Conservation (phyloP, 257 asterid species). For the Salvia miltiorrhiza region DNA sequence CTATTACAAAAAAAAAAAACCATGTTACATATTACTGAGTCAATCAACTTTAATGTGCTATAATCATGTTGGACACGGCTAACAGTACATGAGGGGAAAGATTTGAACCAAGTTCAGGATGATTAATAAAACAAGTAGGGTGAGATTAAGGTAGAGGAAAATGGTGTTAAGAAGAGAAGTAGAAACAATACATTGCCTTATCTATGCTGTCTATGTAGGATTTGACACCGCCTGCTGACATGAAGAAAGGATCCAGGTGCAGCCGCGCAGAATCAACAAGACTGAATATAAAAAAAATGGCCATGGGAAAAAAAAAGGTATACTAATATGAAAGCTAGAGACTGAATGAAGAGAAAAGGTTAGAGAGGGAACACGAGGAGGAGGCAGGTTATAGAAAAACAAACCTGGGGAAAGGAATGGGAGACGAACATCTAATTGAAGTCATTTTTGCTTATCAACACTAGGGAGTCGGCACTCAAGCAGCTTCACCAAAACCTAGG, state of each 20-base stretch:
- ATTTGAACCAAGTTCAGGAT: neutral
- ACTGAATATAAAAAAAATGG: neutral
- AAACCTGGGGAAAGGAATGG: slow-evolving; percentile 31
- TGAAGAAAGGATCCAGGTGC: slow-evolving; percentile 9
- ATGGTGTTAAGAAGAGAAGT: neutral
- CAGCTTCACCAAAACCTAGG: slow-evolving; percentile 37
- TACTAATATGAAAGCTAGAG: slow-evolving; percentile 9
- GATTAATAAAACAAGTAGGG: neutral
- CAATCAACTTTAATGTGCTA: neutral
- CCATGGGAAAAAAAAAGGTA: neutral
- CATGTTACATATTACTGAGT: neutral
- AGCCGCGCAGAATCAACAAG: slow-evolving; percentile 15
- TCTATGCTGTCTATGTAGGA: neutral
- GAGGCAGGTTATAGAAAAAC: slow-evolving; percentile 26
- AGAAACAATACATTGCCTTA: neutral
- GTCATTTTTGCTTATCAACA: slow-evolving; percentile 27
- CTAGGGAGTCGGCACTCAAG: slow-evolving; percentile 30
- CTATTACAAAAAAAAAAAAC: neutral
- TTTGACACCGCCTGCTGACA: neutral
- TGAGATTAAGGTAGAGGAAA: neutral
- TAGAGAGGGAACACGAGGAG: slow-evolving; percentile 19
- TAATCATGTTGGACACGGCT: neutral
- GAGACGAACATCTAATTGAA: slow-evolving; percentile 27
- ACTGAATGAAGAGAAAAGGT: slow-evolving; percentile 19
- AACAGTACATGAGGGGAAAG: neutral